phyloP scores from a whole-genome alignment of 768 basidiomycete species.

The Naganishia friedmannii region DNA sequence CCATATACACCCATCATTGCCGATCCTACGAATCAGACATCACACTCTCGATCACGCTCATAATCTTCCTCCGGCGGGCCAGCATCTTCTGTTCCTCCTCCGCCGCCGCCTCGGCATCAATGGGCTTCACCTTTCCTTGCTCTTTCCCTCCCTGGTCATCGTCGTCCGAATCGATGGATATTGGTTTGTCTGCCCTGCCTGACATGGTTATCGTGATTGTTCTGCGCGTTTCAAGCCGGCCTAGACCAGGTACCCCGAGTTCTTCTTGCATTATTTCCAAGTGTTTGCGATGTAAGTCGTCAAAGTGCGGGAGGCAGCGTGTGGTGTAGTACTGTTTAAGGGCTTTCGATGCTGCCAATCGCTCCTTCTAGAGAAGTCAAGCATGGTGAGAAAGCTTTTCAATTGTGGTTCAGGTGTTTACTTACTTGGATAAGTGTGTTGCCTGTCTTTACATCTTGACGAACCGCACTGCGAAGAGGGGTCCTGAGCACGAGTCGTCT shows the following conservation, averaged over 20 bases:
- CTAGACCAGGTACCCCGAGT: constrained; percentile 15
- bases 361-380: neutral
- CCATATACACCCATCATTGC: no score
- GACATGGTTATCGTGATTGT: neutral
- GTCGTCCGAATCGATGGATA: constrained; percentile 12
- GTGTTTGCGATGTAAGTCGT: constrained; percentile 20
- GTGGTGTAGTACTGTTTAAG: constrained; percentile 16
- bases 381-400: neutral
- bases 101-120: neutral
- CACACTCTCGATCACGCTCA: constrained; percentile 21
- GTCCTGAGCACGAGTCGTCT: neutral
- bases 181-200: constrained; percentile 8
- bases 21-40: constrained; percentile 1
- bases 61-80: constrained; percentile 14
- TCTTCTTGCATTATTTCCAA: constrained; percentile 20
- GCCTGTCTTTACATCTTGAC: neutral
- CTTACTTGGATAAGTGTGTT: constrained; percentile 3
- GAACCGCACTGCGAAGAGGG: neutral
- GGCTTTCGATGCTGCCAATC: neutral
- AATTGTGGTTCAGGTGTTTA: neutral
- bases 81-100: constrained; percentile 11
- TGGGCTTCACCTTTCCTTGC: neutral
- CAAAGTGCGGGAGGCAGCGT: constrained; percentile 15
- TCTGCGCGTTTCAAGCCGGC: constrained; percentile 4
- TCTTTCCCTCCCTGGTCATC: neutral